phyloP scores from a whole-genome alignment of 139 green algal species.

The Volvox reticuliferus region DNA sequence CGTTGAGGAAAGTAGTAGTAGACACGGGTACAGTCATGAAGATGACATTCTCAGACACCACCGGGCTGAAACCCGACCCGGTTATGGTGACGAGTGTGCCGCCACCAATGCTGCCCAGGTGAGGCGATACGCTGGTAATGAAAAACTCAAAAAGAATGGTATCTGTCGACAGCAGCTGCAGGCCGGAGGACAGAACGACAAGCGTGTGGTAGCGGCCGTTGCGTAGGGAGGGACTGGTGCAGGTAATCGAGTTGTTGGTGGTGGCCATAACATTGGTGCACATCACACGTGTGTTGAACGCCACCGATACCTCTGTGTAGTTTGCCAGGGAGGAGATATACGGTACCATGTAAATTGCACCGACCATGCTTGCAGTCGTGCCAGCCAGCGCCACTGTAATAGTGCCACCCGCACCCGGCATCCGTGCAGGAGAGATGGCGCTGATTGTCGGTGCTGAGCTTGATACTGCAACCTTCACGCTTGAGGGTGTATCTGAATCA shows the following conservation, averaged over 20 bases:
- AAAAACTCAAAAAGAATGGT: slow-evolving; percentile 24
- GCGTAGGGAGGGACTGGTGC: not conserved
- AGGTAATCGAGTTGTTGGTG: not conserved
- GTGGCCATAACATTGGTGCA: not conserved
- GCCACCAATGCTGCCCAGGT: slow-evolving; percentile 51
- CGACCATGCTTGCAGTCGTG: not conserved
- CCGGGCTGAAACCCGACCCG: slow-evolving; percentile 50
- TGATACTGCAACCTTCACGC: not conserved
- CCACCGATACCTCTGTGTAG: not conserved
- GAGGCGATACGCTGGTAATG: slow-evolving; percentile 29
- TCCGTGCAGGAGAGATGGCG: not conserved
- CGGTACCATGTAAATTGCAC: not conserved
- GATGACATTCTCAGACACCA: slow-evolving; percentile 25
- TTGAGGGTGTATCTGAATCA: slow-evolving; percentile 2
- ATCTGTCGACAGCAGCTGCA: slow-evolving; percentile 13
- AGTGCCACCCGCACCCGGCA: slow-evolving; percentile 28
- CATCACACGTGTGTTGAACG: not conserved
- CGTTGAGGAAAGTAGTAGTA: slow-evolving; percentile 55
- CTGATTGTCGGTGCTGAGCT: not conserved
- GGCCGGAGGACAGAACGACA: slow-evolving; percentile 6
- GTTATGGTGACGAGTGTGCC: slow-evolving; percentile 46
- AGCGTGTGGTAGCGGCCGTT: slow-evolving; percentile 43
- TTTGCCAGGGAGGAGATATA: not conserved
- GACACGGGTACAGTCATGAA: slow-evolving; percentile 42
- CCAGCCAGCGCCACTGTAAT: slow-evolving; percentile 2